Evolutionary conservation across 2,329 filamentous ascomycete genomes (phyloP).

Genomic region (Penicillium carneum): DNA sequence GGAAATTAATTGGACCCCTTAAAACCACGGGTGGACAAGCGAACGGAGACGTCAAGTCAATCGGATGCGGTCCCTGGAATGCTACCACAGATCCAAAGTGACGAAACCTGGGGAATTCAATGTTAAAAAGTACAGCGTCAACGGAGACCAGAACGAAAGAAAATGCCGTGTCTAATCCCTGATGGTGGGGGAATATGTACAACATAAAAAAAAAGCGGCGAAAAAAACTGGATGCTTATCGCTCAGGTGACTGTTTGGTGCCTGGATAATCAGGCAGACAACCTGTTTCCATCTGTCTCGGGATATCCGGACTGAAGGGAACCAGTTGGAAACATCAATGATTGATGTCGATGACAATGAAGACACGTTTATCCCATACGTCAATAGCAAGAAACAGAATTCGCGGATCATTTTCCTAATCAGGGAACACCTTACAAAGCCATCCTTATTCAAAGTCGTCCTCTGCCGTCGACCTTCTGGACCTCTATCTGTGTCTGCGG

Average conservation of each 20-base stretch:
- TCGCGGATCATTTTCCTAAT: too few species aligned
- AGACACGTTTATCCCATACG: too few species aligned
- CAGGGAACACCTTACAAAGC: not conserved
- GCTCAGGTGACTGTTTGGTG: slow-evolving; percentile 34
- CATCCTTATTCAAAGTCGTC: not conserved
- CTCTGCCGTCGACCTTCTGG: not conserved
- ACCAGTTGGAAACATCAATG: too few species aligned
- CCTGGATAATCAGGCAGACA: slow-evolving; percentile 33
- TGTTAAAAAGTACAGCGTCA: not conserved
- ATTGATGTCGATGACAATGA: too few species aligned
- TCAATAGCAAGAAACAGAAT: too few species aligned
- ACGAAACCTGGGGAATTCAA: slow-evolving; percentile 14
- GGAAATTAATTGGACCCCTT: slow-evolving; percentile 26
- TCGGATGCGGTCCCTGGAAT: slow-evolving; percentile 16
- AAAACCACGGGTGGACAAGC: slow-evolving; percentile 27
- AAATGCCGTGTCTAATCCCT: not conserved
- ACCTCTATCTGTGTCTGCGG: slow-evolving; percentile 20
- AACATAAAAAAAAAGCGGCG: slow-evolving; percentile 27
- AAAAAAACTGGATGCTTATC: slow-evolving; percentile 31
- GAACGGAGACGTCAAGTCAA: slow-evolving; percentile 30
- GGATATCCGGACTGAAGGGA: too few species aligned
- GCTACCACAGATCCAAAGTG: slow-evolving; percentile 11
- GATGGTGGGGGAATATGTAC: slow-evolving; percentile 7
- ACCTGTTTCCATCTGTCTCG: too few species aligned
- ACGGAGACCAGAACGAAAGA: not conserved